Evolutionary conservation across 495 filamentous ascomycete species (phyloP), one percentile per base, ranked within the genome.

Genomic region (Alectoria sarmentosa): DNA sequence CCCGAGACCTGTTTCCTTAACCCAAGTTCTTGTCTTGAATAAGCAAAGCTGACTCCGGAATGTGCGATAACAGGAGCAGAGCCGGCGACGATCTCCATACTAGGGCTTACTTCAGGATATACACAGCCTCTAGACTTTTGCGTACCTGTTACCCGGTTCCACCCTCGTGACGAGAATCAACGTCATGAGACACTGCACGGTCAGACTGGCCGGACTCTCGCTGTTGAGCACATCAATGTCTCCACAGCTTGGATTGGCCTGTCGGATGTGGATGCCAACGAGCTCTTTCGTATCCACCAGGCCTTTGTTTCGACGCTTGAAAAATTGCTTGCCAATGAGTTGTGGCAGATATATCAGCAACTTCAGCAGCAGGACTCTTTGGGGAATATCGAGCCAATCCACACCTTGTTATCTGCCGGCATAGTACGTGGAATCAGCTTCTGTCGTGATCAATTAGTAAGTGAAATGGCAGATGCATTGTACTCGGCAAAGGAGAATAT

Each of bases 161-260:
- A 66, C 63, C 52, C 39, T 21, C 39, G 28, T 54, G 15, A 61
- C 38, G 38, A 48, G n/a, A 30, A 56, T 48, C 48, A 57, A 57
- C 48, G 56, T 64, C 30, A 26, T n/a, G 17, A 63, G 52, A 4
- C 38, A 30, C 26, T 28, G 38, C 58, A 42, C 38, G 23, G 32
- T 44, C 17, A 60, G 19, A n/a, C 58, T 23, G 42, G 61, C n/a
- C 11, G 48, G 9, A 56, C n/a, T 48, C 41, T 39, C 26, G 58
- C n/a, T 60, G 38, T 67, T 30, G 65, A 71, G 38, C 64, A 65
- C 26, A 30, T 72, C 26, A 56, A 65, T 28, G 52, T 65, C 13
- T 60, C 58, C 30, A 72, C 69, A 38, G 62, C 54, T 30, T 71
- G 69, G 69, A 69, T 66, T 26, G 67, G 67, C 36, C 58, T 72